Percentiles rank a stretch among this genome's conserved stretches.
These are phyloP conservation scores for Neckera pumila DNA, from an alignment of 225 moss, liverwort and hornwort genomes.

Conservation along the genomic window DNA sequence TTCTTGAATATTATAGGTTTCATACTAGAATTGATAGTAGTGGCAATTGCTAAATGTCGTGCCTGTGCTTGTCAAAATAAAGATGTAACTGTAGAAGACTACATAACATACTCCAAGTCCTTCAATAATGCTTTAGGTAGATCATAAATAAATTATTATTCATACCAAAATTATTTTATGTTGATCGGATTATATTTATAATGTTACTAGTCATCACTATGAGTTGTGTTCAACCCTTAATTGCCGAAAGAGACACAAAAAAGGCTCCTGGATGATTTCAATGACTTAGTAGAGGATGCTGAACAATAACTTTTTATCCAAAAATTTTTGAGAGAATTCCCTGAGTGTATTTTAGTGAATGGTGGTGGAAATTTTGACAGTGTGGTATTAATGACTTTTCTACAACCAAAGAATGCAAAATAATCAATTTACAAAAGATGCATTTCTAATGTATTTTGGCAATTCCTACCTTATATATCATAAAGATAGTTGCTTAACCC, in stretches of 20 bases:
- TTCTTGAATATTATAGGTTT: background rate
- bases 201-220: background rate
- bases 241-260: background rate
- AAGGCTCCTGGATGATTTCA: background rate
- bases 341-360: background rate
- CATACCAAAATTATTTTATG: background rate
- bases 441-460: background rate
- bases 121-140: background rate
- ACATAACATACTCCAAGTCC: background rate
- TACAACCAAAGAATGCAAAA: background rate
- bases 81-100: background rate
- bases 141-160: background rate
- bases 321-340: background rate
- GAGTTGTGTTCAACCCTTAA: background rate
- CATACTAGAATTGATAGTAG: background rate
- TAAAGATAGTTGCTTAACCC: background rate
- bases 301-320: background rate
- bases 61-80: background rate
- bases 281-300: background rate
- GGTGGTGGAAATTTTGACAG: rapidly evolving
- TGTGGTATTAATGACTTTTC: background rate
- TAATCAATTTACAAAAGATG: rapidly evolving
- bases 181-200: rapidly evolving
- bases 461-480: background rate
- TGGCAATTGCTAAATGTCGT: background rate